Base-by-base conservation (phyloP, 352 stramenopile species). In the Globisporangium uncinulatum region DNA sequence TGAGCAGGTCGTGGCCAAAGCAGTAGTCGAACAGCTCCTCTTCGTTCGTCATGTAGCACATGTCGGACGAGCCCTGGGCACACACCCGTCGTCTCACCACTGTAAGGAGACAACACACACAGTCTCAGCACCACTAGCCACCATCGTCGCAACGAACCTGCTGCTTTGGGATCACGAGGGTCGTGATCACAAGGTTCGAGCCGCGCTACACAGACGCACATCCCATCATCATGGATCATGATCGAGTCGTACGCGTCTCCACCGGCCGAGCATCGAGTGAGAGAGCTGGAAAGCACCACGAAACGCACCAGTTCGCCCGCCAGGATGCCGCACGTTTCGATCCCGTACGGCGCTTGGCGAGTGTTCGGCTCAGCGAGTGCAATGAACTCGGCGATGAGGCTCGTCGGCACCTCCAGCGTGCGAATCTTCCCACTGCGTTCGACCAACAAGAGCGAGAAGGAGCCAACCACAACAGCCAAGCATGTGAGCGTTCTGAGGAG, bases 271-370 rank as follows among this genome's bases (percentile, higher is more conserved):
- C 24, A 29, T 29, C 24, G 24, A 29, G 24, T 29, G 24, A 29
- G 24, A 29, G 24, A 29, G 24, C 24, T 29, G 24, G 24, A 29
- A 29, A 29, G 32, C 57, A 6, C 29, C 44, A 44, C 14, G 14
- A 3, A 3, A 59, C 71, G n/a, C 70, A 92, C 80, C 65, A 94
- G 54, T 45, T 86, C 73, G 11, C 83, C 88, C 15, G 86, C 83
- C 39, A 97, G 70, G 47, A 97, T 95, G 13, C 89, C 89, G 62
- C 89, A 97, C 4, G 89, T 96, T 62, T 97, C 89, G 45, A 97
- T 93, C 11, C 88, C 88, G 46, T 96, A 79, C 19, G 83, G 85
- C 24, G 59, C 67, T 48, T 61, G 61, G 31, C 79, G 79, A 6
- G 86, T 95, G 62, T 96, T 96, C 13, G 79, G 72, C 7, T 78